These are phyloP conservation scores for Phylloporus sp. DNA, from an alignment of 768 basidiomycete genomes.

Conservation along the genomic window DNA sequence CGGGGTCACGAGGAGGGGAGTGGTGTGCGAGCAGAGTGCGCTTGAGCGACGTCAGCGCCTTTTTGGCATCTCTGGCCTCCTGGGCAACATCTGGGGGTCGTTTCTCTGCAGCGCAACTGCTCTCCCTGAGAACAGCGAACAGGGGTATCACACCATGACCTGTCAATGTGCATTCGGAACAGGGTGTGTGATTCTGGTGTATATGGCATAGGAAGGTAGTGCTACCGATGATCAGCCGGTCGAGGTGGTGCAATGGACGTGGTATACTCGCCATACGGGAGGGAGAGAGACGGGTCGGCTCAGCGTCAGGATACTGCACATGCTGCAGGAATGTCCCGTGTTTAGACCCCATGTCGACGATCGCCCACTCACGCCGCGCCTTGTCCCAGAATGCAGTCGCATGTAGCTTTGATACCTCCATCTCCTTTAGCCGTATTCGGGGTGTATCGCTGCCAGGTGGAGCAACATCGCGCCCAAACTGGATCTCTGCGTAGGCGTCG, in stretches of 20 bases:
- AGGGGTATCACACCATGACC: constrained; percentile 57
- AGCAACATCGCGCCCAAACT: constrained; percentile 70
- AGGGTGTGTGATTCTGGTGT: constrained; percentile 59
- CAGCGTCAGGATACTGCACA: constrained; percentile 13
- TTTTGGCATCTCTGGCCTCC: constrained; percentile 51
- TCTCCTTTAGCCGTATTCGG: constrained; percentile 73
- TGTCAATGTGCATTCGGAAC: constrained; percentile 54
- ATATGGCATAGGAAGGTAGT: constrained; percentile 71
- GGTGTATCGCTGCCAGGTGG: constrained; percentile 49
- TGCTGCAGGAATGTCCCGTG: constrained; percentile 71
- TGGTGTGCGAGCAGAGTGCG: constrained; percentile 59
- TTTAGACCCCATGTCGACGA: constrained; percentile 83
- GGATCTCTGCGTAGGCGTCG: constrained; percentile 59
- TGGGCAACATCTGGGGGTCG: constrained; percentile 15
- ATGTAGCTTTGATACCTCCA: constrained; percentile 80
- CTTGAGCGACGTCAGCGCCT: constrained; percentile 62
- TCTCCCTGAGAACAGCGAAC: constrained; percentile 29
- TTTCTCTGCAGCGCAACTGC: constrained; percentile 17
- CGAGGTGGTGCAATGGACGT: constrained; percentile 56
- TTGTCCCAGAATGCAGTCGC: constrained; percentile 72
- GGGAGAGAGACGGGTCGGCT: constrained; percentile 56
- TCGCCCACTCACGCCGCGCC: constrained; percentile 55
- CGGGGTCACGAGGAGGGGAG: constrained; percentile 15
- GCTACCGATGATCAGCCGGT: constrained; percentile 62
- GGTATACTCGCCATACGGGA: constrained; percentile 68